A percentile compares a stretch with the other conserved stretches of the same genome.
phyloP scores from a whole-genome alignment of 768 basidiomycete genomes.

The Fibroporia radiculosa region DNA sequence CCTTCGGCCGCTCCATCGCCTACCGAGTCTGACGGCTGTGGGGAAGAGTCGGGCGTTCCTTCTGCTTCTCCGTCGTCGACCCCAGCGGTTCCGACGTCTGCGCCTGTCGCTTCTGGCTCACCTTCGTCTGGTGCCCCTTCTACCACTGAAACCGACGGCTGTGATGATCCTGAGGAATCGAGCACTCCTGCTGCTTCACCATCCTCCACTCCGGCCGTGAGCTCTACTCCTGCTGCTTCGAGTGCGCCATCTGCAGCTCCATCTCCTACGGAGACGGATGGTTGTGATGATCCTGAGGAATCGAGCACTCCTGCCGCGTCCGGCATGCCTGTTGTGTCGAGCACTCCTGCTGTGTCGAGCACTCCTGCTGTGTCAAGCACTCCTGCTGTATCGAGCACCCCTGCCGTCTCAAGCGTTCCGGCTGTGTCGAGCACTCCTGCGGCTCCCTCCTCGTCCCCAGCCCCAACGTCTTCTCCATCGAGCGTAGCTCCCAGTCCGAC shows the following conservation, averaged over 20 bases:
- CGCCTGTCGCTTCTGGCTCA: not conserved
- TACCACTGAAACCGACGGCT: not conserved
- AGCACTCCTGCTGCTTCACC: not conserved
- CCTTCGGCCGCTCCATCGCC: not conserved
- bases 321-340: not conserved
- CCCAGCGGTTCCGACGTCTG: not conserved
- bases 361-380: not conserved
- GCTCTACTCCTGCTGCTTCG: not conserved
- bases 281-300: not conserved
- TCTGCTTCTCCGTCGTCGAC: too few relatives aligned
- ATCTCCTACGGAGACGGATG: not conserved
- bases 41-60: too few relatives aligned
- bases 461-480: not conserved
- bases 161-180: not conserved
- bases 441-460: not conserved
- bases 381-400: not conserved
- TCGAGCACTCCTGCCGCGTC: not conserved
- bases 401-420: not conserved
- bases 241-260: not conserved
- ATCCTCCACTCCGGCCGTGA: not conserved
- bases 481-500: not conserved
- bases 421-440: not conserved
- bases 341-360: not conserved
- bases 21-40: not conserved
- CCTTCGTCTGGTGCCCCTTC: slow-evolving; percentile 1